Evolutionary conservation across 768 basidiomycete species (phyloP).

Genomic region (Boletellus emodensis): DNA sequence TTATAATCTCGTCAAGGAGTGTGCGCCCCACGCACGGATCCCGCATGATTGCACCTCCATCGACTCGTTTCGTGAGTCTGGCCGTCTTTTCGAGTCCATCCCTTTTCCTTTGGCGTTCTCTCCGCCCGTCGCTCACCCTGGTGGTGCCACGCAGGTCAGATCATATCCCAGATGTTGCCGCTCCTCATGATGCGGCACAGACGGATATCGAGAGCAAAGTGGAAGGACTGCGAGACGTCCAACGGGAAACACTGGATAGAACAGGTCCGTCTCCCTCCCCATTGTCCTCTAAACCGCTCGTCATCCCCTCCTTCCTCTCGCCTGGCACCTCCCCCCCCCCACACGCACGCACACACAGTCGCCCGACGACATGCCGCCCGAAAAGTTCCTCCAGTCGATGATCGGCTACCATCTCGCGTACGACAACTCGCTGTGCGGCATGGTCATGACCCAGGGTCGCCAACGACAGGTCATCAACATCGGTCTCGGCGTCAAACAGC

Average conservation of each 20-base stretch:
- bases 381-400: conserved; percentile 65
- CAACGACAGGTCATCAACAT: conserved; percentile 76
- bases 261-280: conserved; percentile 43
- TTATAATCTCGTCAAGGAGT: conserved; percentile 54
- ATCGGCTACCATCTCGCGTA: conserved; percentile 76
- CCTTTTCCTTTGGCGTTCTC: not conserved
- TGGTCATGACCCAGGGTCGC: conserved; percentile 80
- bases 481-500: conserved; percentile 72
- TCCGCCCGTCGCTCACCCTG: not conserved
- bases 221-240: conserved; percentile 58
- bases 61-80: conserved; percentile 62
- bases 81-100: not conserved
- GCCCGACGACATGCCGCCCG: conserved; percentile 57
- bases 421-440: conserved; percentile 69
- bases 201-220: conserved; percentile 70
- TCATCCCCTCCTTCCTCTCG: not conserved
- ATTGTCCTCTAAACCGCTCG: not conserved
- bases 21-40: conserved; percentile 54
- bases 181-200: conserved; percentile 84
- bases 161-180: conserved; percentile 72
- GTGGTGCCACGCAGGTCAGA: conserved; percentile 43
- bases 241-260: conserved; percentile 82
- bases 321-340: not conserved
- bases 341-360: conserved; percentile 31
- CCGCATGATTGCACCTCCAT: conserved; percentile 52